Evolutionary conservation across 2,329 filamentous ascomycete genomes (phyloP).

Genomic region (Hortaea werneckii): DNA sequence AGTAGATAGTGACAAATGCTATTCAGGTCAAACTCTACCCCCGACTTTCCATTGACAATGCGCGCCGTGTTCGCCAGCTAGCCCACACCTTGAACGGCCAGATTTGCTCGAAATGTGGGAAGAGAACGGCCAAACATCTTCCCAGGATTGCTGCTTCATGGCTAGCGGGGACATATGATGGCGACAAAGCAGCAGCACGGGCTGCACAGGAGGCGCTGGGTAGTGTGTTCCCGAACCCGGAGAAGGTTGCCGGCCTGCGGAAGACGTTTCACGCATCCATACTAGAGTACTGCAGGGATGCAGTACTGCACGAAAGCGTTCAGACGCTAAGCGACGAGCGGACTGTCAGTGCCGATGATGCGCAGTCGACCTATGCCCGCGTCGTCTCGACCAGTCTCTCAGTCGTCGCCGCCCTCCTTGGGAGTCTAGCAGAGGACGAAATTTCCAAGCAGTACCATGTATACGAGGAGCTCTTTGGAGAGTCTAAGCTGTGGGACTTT

Average conservation of each 20-base stretch:
- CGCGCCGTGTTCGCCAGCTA: slow-evolving; percentile 76
- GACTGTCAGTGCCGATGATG: slow-evolving; percentile 72
- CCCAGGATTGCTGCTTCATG: slow-evolving; percentile 75
- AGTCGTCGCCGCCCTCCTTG: slow-evolving; percentile 45
- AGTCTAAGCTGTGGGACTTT: slow-evolving; percentile 52
- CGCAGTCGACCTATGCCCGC: slow-evolving; percentile 72
- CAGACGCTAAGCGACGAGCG: slow-evolving; percentile 83
- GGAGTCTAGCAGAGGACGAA: slow-evolving; percentile 37
- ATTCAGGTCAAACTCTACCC: slow-evolving; percentile 73
- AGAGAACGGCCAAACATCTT: slow-evolving; percentile 72
- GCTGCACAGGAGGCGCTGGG: slow-evolving; percentile 69
- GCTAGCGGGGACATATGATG: slow-evolving; percentile 82
- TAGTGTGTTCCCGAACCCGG: slow-evolving; percentile 65
- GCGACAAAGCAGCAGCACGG: slow-evolving; percentile 63
- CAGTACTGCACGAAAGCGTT: slow-evolving; percentile 65
- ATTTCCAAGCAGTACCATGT: slow-evolving; percentile 49
- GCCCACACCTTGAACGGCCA: slow-evolving; percentile 65
- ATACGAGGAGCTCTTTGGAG: slow-evolving; percentile 57
- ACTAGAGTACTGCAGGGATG: slow-evolving; percentile 69
- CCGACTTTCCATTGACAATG: slow-evolving; percentile 79
- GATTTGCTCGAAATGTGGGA: slow-evolving; percentile 52
- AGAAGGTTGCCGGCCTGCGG: slow-evolving; percentile 70
- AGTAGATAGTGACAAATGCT: slow-evolving; percentile 23
- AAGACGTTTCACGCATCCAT: slow-evolving; percentile 72
- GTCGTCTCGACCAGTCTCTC: slow-evolving; percentile 55